Conservation (phyloP, 768 basidiomycete genomes). For the Mrakia gelida region DNA sequence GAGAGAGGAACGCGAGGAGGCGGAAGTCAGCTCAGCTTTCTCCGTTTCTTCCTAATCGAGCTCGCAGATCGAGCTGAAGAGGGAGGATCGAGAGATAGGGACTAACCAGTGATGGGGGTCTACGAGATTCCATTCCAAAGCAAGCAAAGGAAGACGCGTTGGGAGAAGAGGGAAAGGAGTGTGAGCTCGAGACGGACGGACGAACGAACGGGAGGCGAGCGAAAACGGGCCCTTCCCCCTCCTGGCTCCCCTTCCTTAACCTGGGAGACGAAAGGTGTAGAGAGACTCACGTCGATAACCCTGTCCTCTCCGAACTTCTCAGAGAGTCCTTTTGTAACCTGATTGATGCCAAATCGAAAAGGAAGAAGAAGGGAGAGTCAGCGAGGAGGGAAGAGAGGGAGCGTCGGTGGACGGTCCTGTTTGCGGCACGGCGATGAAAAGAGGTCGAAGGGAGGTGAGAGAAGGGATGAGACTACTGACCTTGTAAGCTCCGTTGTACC, state of each 20-base stretch:
- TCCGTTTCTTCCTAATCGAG: too few species aligned
- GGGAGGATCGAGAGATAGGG: background rate
- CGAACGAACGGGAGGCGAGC: background rate
- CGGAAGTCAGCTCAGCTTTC: background rate
- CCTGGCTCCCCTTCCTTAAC: background rate
- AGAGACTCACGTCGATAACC: conserved; percentile 73
- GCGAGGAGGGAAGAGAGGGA: background rate
- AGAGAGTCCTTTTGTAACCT: conserved; percentile 97
- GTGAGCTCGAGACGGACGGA: background rate
- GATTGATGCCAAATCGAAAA: conserved; percentile 13
- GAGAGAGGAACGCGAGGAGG: background rate
- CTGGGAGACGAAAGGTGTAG: background rate
- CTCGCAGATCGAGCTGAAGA: too few species aligned
- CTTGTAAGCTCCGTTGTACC: conserved; percentile 67
- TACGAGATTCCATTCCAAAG: background rate
- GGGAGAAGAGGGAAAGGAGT: background rate
- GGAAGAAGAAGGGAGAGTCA: background rate
- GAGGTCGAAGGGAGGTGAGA: background rate
- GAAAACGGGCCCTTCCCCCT: background rate
- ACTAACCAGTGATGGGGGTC: conserved; percentile 33
- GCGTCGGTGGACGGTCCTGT: too few species aligned
- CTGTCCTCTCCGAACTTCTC: conserved; percentile 99
- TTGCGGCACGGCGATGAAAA: background rate
- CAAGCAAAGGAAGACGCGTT: background rate
- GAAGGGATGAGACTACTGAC: conserved; percentile 33